Conservation (phyloP, 345 rosid species). For the Adansonia digitata region DNA sequence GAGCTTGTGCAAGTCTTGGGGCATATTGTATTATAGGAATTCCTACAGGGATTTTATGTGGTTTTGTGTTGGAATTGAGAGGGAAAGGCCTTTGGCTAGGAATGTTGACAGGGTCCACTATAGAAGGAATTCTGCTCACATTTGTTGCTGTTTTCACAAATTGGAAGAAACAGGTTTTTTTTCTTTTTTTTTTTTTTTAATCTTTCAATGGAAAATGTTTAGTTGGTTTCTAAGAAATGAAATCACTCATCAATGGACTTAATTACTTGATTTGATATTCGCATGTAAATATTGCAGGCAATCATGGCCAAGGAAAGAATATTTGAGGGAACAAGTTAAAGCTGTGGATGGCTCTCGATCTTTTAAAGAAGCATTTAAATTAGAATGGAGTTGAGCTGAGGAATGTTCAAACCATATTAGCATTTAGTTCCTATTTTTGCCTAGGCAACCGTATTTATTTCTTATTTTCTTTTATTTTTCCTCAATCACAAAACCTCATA, state of each 20-base stretch:
- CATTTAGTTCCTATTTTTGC: too few relatives aligned
- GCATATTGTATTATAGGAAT: slow-evolving; percentile 54
- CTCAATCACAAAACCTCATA: too few relatives aligned
- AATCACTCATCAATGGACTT: background rate
- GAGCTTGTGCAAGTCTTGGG: slow-evolving; percentile 50
- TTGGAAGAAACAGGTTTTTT: slow-evolving; percentile 54
- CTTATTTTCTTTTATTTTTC: too few relatives aligned
- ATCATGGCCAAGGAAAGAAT: background rate
- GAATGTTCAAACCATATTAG: too few relatives aligned
- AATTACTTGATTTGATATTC: too few relatives aligned
- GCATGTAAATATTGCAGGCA: background rate
- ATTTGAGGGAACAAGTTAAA: background rate
- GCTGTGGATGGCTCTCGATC: background rate
- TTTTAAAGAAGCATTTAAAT: too few relatives aligned
- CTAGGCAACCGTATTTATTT: too few relatives aligned
- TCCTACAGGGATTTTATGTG: slow-evolving; percentile 36
- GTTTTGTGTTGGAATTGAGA: slow-evolving; percentile 28
- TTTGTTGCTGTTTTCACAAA: slow-evolving; percentile 37
- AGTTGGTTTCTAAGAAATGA: background rate
- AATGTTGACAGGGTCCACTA: slow-evolving; percentile 30
- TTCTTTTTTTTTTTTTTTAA: too few relatives aligned
- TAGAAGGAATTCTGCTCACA: slow-evolving; percentile 34
- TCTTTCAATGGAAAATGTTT: background rate
- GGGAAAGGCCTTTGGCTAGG: slow-evolving; percentile 62
- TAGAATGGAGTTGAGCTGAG: too few relatives aligned